Conservation (phyloP, 352 stramenopile genomes). For the Pythium monospermum region DNA sequence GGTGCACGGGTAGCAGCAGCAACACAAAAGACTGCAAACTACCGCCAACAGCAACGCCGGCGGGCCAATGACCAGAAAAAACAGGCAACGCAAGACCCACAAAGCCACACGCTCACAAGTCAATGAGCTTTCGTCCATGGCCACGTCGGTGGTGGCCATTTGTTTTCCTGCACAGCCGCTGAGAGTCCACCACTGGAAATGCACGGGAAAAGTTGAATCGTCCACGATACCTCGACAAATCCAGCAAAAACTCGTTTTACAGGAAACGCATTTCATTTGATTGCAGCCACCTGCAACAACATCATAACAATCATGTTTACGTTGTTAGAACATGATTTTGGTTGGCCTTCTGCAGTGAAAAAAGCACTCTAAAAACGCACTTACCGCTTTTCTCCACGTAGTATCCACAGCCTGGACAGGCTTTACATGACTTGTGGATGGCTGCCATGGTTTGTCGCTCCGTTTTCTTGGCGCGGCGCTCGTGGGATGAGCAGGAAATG, state of each 20-base stretch:
- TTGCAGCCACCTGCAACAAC: constrained; percentile 72
- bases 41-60: constrained; percentile 54
- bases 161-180: constrained; percentile 50
- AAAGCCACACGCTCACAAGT: constrained; percentile 26
- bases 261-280: constrained; percentile 87
- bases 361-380: neutral
- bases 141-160: constrained; percentile 35
- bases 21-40: constrained; percentile 42
- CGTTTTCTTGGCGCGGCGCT: constrained; percentile 55
- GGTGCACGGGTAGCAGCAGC: constrained; percentile 59
- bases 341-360: too few relatives aligned
- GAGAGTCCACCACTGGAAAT: constrained; percentile 87
- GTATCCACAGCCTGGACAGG: constrained; percentile 81
- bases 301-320: neutral
- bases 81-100: constrained; percentile 33
- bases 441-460: constrained; percentile 69
- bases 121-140: constrained; percentile 25
- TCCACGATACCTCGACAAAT: constrained; percentile 81
- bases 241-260: constrained; percentile 86
- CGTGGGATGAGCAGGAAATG: constrained; percentile 64
- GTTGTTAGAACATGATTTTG: too few relatives aligned
- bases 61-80: constrained; percentile 62
- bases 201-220: constrained; percentile 74
- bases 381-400: constrained; percentile 76
- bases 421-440: constrained; percentile 74